phyloP scores from a whole-genome alignment of 169 alveolate species.

The Eimeria acervulina region DNA sequence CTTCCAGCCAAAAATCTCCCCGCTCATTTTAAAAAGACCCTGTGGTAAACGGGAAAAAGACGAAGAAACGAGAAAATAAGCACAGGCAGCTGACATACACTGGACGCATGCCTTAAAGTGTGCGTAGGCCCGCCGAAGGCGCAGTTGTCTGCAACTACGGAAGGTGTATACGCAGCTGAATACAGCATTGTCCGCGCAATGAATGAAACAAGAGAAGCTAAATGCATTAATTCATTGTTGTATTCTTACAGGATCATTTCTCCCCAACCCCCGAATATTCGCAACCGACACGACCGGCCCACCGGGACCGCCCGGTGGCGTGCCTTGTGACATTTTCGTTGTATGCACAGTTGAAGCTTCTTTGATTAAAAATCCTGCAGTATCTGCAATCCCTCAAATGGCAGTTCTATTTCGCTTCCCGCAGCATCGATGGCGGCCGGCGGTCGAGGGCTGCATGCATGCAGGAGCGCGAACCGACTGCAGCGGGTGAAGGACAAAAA shows the following conservation, averaged over 20 bases:
- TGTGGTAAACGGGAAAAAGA: slow-evolving; percentile 61
- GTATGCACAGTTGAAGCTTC: neutral
- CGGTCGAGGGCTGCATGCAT: neutral
- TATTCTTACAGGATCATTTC: slow-evolving; percentile 77
- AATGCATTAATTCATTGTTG: neutral
- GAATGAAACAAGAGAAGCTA: neutral
- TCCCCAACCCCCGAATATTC: slow-evolving; percentile 83
- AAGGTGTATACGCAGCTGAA: neutral
- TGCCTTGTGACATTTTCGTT: slow-evolving; percentile 41
- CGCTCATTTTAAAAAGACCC: slow-evolving; percentile 95
- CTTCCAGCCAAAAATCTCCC: slow-evolving; percentile 95
- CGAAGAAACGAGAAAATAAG: neutral
- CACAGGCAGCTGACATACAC: neutral
- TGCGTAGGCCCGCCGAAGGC: neutral
- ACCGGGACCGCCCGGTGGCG: slow-evolving; percentile 70
- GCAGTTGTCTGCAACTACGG: neutral
- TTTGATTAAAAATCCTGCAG: neutral
- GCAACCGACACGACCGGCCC: slow-evolving; percentile 79
- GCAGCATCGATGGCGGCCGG: slow-evolving; percentile 23
- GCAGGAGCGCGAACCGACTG: neutral
- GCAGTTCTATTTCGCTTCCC: neutral
- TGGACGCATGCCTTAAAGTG: neutral
- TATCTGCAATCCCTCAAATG: neutral
- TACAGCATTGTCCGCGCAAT: neutral
- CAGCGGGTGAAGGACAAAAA: neutral